Evolutionary conservation across 331 rosid species (phyloP).

Genomic region (Quercus tomentella): DNA sequence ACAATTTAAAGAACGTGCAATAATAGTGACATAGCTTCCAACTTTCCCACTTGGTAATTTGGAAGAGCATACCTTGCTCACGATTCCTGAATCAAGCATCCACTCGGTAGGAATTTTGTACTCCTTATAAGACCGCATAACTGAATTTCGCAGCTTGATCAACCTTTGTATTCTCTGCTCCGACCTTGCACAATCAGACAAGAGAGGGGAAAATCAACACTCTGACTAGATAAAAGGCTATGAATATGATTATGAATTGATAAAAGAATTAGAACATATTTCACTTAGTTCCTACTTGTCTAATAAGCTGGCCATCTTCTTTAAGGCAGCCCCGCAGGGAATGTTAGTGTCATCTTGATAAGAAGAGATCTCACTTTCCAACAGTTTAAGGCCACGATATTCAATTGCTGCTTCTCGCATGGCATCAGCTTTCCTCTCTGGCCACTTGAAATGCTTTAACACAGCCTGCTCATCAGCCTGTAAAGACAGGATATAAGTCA

Average conservation of each 20-base stretch:
- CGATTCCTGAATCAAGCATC: slow-evolving; percentile 93
- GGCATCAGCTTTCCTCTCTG: slow-evolving; percentile 92
- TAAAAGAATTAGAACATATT: not conserved
- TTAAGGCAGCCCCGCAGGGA: slow-evolving; percentile 76
- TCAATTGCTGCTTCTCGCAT: slow-evolving; percentile 91
- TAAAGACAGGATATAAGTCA: slow-evolving; percentile 11
- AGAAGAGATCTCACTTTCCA: slow-evolving; percentile 67
- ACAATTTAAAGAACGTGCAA: not conserved
- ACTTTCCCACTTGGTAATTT: not conserved
- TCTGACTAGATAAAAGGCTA: not conserved
- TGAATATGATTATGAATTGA: not conserved
- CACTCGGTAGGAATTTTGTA: slow-evolving; percentile 73
- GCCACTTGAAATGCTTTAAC: slow-evolving; percentile 93
- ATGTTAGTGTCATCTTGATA: slow-evolving; percentile 62
- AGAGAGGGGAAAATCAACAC: slow-evolving; percentile 11
- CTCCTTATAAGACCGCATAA: slow-evolving; percentile 49
- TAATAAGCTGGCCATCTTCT: slow-evolving; percentile 73
- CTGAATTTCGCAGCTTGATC: slow-evolving; percentile 56
- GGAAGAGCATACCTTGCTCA: slow-evolving; percentile 47
- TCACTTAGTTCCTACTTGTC: slow-evolving; percentile 59
- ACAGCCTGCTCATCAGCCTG: slow-evolving; percentile 94
- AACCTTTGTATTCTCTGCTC: slow-evolving; percentile 69
- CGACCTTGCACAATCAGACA: slow-evolving; percentile 51
- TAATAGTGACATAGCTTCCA: not conserved
- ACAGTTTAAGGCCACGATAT: slow-evolving; percentile 68